Conservation (phyloP, 148 eudicot species). For the Talinum fruticosum region DNA sequence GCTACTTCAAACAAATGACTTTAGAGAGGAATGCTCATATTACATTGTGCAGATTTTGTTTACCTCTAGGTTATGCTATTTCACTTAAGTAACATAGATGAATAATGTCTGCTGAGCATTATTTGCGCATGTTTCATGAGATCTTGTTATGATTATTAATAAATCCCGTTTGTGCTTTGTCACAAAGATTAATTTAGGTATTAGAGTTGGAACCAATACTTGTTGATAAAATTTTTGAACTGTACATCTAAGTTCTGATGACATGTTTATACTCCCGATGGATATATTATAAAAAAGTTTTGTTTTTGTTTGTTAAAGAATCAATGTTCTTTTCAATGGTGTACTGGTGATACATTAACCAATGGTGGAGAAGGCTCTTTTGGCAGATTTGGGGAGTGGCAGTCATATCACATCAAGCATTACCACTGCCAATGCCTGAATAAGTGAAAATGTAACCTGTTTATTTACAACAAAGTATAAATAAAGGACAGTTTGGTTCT, state of each 20-base stretch:
- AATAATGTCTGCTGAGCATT: conserved; percentile 1
- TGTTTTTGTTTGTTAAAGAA: too few relatives aligned
- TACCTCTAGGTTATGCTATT: neutral
- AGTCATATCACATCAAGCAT: too few relatives aligned
- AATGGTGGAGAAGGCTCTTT: too few relatives aligned
- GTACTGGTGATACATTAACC: too few relatives aligned
- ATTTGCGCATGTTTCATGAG: neutral
- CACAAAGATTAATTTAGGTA: neutral
- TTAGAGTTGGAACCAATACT: neutral
- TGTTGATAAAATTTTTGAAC: too few relatives aligned
- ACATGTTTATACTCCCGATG: neutral
- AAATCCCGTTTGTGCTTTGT: neutral
- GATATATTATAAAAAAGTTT: too few relatives aligned
- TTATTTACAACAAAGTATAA: too few relatives aligned
- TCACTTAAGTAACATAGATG: neutral
- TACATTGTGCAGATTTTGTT: neutral
- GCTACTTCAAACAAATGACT: neutral
- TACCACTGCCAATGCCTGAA: too few relatives aligned
- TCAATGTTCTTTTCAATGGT: too few relatives aligned
- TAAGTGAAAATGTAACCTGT: too few relatives aligned
- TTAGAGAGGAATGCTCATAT: neutral
- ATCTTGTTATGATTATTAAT: neutral
- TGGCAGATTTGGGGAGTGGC: too few relatives aligned
- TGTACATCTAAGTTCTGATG: neutral
- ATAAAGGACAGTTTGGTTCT: too few relatives aligned